Conservation (phyloP, 441 rosid genomes). For the Isatis lusitanica region DNA sequence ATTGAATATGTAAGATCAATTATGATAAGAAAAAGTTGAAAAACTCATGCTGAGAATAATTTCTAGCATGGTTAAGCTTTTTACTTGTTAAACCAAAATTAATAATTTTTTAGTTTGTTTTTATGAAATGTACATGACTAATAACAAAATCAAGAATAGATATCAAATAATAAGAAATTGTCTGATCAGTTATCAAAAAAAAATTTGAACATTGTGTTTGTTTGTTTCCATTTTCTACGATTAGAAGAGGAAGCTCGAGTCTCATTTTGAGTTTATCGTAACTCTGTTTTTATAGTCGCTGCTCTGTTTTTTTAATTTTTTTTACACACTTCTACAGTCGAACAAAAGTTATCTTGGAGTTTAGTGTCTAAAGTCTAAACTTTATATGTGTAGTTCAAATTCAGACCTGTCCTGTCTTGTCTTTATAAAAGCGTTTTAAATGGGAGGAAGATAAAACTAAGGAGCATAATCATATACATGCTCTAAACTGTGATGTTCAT, state of each 20-base stretch:
- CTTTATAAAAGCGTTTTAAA: constrained; percentile 3
- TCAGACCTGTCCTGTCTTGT: not conserved
- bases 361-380: not conserved
- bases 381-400: not conserved
- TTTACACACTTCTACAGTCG: not conserved
- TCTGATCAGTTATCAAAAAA: not conserved
- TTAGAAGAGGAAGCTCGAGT: not conserved
- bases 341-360: not conserved
- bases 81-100: not conserved
- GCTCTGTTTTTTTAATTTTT: not conserved
- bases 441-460: not conserved
- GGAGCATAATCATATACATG: not conserved
- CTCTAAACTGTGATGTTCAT: constrained; percentile 50
- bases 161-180: too few species aligned
- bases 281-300: not conserved
- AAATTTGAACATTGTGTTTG: not conserved
- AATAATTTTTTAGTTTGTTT: too few species aligned
- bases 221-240: too few species aligned
- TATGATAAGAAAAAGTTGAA: too few species aligned
- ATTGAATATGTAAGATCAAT: too few species aligned
- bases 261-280: not conserved
- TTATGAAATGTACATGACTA: not conserved
- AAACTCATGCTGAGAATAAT: not conserved
- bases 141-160: not conserved
- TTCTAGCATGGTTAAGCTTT: not conserved